Evolutionary conservation across 331 rosid genomes (phyloP).

Genomic region (Malus hybrid): DNA sequence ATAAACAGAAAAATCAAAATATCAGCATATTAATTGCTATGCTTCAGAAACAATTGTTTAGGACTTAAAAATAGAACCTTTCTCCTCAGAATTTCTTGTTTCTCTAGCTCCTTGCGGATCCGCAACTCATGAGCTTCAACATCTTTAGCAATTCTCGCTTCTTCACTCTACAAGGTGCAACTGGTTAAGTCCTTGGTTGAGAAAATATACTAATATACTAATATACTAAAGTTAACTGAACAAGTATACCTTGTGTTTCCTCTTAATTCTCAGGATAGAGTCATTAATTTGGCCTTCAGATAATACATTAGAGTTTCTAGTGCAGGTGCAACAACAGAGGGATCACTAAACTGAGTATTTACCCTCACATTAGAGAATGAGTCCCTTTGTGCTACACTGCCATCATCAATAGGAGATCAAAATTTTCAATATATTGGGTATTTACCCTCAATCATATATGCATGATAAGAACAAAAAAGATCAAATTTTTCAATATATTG

Average conservation of each 20-base stretch:
- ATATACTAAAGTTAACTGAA: constrained; percentile 2
- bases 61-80: constrained; percentile 41
- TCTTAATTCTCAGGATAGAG: constrained; percentile 46
- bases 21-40: constrained; percentile 9
- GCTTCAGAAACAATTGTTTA: neutral
- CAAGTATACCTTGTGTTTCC: constrained; percentile 66
- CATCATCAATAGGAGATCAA: too few relatives aligned
- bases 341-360: constrained; percentile 51
- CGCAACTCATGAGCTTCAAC: constrained; percentile 77
- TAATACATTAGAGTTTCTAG: constrained; percentile 40
- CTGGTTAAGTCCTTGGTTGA: constrained; percentile 8
- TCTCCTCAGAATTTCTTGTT: constrained; percentile 75
- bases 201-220: neutral
- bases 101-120: constrained; percentile 84
- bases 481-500: too few relatives aligned
- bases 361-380: constrained; percentile 35
- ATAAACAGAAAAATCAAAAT: constrained; percentile 13
- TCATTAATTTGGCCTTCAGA: constrained; percentile 55
- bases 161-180: constrained; percentile 55
- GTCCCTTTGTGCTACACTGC: constrained; percentile 35
- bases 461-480: too few relatives aligned
- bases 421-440: too few relatives aligned
- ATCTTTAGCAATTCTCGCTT: constrained; percentile 59
- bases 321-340: constrained; percentile 30
- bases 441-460: too few relatives aligned